Base-by-base conservation (phyloP, 192 early-diverging fungal species). In the Kappamyces sp. region DNA sequence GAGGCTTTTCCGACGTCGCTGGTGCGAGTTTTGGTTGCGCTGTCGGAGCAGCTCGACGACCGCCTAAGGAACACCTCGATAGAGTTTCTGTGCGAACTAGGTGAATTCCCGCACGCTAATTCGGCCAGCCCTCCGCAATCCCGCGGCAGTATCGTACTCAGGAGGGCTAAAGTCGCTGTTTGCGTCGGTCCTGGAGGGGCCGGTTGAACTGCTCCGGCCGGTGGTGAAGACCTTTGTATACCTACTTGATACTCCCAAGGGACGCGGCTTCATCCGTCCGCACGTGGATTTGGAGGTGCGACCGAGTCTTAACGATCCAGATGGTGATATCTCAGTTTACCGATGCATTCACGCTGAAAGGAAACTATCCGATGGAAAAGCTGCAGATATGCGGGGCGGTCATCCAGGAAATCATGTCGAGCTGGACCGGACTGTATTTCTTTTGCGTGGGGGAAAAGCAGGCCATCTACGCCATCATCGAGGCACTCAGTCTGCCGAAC, bases 1-100 rank as follows among this genome's bases (percentile, higher is more conserved):
- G 62, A 75, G 41, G 59, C 81, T 54, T 54, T 92, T 5, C 73
- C 80, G 2, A 79, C 82, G 47, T 68, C 73, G 12, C 61, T 92
- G 29, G 70, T 91, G 38, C 67, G 89, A n/a, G 75, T 85, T 8
- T 58, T 91, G 8, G 83, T 89, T 4, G 78, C 89, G 1, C 66
- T 91, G 22, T 84, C 86, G 12, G 90, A 91, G 54, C 89, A 90
- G 61, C 37, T 70, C 4, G 89, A 91, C 46, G 88, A 89, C 40
- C 84, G 82, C 53, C 59, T 90, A 43, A 59, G 89, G 38, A 79
- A 80, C 54, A 81, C 88, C 2, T 83, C 83, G 51, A 55, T 92
- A 2, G 86, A 90, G 46, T 89, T 86, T 3, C 66, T 92, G 36
- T 86, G 87, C 41, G 90, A 92, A 72, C 66, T 90, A 59, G 68